Evolutionary conservation across 73 alveolate genomes (phyloP).

Genomic region (Halteria grandinella): DNA sequence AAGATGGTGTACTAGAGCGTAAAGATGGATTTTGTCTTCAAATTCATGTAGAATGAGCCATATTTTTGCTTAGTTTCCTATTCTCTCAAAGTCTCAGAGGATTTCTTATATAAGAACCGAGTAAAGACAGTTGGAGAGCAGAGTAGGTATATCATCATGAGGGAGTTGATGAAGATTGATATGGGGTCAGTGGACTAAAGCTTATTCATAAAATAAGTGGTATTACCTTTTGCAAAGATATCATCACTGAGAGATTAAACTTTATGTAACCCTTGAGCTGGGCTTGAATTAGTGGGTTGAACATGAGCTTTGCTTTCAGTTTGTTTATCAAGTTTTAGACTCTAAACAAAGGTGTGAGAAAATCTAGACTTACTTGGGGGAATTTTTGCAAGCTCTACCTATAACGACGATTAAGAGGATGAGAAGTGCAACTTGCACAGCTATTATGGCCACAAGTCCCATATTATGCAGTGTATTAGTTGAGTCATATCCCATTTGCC

Average conservation of each 20-base stretch:
- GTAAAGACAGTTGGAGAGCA: slow-evolving; percentile 7
- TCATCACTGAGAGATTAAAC: too few species aligned
- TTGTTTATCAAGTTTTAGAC: too few species aligned
- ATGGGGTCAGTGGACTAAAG: not conserved
- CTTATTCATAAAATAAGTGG: not conserved
- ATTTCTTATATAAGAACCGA: not conserved
- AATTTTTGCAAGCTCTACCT: not conserved
- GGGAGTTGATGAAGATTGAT: not conserved
- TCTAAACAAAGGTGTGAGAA: too few species aligned
- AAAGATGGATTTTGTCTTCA: not conserved
- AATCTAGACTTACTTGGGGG: too few species aligned
- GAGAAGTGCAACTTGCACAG: not conserved
- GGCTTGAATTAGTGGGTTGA: too few species aligned
- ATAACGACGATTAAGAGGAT: not conserved
- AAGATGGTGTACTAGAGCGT: not conserved
- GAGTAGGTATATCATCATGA: not conserved
- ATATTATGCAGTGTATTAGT: not conserved
- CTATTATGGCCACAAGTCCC: slow-evolving; percentile 1
- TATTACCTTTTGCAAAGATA: too few species aligned
- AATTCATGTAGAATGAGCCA: slow-evolving; percentile 16
- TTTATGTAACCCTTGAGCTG: too few species aligned
- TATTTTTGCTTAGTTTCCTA: not conserved
- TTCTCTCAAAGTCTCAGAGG: not conserved
- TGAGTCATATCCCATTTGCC: slow-evolving; percentile 15
- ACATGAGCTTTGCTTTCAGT: too few species aligned